phyloP scores from a whole-genome alignment of 1,139 yeast genomes.

The Spathaspora sp. region DNA sequence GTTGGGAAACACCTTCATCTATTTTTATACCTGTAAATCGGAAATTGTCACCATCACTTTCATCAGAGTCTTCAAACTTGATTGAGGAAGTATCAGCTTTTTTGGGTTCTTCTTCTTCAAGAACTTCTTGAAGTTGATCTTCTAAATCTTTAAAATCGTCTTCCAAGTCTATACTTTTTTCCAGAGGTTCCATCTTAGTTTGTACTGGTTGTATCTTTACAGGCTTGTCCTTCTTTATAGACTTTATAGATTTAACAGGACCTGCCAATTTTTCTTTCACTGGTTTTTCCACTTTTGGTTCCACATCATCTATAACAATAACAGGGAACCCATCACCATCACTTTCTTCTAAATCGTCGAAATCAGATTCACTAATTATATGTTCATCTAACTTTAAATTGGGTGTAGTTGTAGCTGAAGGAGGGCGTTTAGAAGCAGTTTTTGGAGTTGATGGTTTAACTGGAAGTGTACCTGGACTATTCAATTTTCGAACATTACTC shows the following conservation, averaged over 20 bases:
- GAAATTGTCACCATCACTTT: conserved; percentile 29
- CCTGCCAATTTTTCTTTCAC: not conserved
- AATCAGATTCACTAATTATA: conserved; percentile 36
- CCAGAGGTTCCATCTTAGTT: conserved; percentile 7
- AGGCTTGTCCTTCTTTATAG: conserved; percentile 1
- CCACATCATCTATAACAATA: conserved; percentile 5
- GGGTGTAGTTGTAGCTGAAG: conserved; percentile 17
- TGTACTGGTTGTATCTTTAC: conserved; percentile 4
- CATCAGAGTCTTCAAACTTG: conserved; percentile 20
- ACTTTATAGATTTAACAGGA: not conserved
- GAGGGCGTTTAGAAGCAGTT: conserved; percentile 17
- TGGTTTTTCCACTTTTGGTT: not conserved
- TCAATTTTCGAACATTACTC: not conserved
- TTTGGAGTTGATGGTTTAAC: conserved; percentile 4
- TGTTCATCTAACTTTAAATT: conserved; percentile 16
- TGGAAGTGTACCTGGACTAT: conserved; percentile 1
- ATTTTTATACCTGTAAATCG: conserved; percentile 23
- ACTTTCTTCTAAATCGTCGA: conserved; percentile 33
- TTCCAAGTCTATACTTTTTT: conserved; percentile 23
- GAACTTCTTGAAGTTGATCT: conserved; percentile 44
- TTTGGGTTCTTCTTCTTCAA: conserved; percentile 26
- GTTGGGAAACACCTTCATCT: conserved; percentile 18
- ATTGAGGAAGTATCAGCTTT: not conserved
- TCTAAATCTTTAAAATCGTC: conserved; percentile 49
- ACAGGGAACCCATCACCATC: conserved; percentile 14